Evolutionary conservation across 768 basidiomycete species (phyloP), one percentile per base, ranked within the genome.

Genomic region (Boletellus sp.): DNA sequence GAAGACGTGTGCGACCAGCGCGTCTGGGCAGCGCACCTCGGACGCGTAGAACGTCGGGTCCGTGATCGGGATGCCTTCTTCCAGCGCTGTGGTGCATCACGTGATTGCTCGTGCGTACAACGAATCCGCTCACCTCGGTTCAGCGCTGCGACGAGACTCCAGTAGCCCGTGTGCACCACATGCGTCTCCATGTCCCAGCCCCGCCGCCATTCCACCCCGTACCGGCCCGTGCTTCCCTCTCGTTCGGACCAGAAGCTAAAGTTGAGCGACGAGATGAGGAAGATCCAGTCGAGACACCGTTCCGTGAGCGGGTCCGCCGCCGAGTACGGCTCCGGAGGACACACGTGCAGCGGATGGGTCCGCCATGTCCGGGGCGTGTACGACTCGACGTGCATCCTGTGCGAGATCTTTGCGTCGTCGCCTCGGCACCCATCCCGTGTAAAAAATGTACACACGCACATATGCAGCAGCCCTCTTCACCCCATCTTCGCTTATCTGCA

Each of bases 191-290:
- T 71, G 13, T 68, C 70, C 87, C 90, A 91, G 1, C 82, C 79
- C 8, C 74, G 67, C 45, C 80, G 75, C 90, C 91, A 94, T 58
- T 84, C 76, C 3, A 94, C 83, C 19, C 86, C 89, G 61, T 83
- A 95, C 23, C 89, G 76, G 31, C 78, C 81, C 4, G 72, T 56
- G 6, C 56, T 66, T 0, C 81, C 79, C 53, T 85, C 81, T 36
- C 68, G 74, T 61, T 85, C 82, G 1, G 86, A 91, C 93, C 94
- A 94, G 67, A 90, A 95, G 59, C 79, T 88, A 67, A 90, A 95
- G 67, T 92, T 95, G 44, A 91, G 77, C 15, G 84, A 78, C 3
- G 87, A 92, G 36, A 94, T 84, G 52, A 90, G 78, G 68, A 94
- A 94, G 51, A 94, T 85, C 91, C 91, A 94, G 69, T 93, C 73